These are phyloP conservation scores for Pythium sp. DNA, from an alignment of 352 stramenopile species.

Conservation along the genomic window DNA sequence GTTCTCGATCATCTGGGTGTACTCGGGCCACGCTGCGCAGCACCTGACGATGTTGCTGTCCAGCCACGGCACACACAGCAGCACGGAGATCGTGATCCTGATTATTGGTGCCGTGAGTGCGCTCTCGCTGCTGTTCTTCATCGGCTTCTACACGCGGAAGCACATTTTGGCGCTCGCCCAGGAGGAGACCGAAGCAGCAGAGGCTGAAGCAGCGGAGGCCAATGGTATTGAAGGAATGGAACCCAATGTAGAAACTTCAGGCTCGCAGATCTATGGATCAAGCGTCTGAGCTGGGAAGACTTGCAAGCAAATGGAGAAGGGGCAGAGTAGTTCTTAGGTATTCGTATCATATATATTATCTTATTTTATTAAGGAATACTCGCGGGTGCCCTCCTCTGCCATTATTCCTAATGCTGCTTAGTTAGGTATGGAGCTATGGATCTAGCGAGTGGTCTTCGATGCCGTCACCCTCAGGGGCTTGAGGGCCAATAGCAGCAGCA, in stretches of 20 bases:
- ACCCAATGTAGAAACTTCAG: background rate
- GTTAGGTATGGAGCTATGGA: background rate
- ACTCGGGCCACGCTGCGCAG: constrained; percentile 65
- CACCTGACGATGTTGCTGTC: constrained; percentile 55
- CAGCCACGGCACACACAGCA: constrained; percentile 35
- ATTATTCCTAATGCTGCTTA: too few relatives aligned
- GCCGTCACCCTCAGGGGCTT: too few relatives aligned
- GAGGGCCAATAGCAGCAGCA: too few relatives aligned
- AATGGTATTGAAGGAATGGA: background rate
- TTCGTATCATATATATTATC: constrained; percentile 6
- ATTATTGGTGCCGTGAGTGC: constrained; percentile 53
- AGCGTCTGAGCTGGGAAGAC: background rate
- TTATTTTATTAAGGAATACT: background rate
- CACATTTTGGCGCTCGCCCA: constrained; percentile 60
- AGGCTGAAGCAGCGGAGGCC: background rate
- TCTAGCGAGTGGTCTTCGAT: too few relatives aligned
- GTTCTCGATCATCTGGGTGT: constrained; percentile 79
- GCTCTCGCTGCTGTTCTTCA: constrained; percentile 53
- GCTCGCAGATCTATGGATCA: background rate
- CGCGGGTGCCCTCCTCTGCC: background rate
- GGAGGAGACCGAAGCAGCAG: constrained; percentile 27
- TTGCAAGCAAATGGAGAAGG: background rate
- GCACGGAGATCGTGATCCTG: constrained; percentile 50
- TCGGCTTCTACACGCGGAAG: constrained; percentile 69
- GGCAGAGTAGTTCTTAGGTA: constrained; percentile 3